Base-by-base conservation (phyloP, 2,329 filamentous ascomycete species). In the Cadophora sp. region DNA sequence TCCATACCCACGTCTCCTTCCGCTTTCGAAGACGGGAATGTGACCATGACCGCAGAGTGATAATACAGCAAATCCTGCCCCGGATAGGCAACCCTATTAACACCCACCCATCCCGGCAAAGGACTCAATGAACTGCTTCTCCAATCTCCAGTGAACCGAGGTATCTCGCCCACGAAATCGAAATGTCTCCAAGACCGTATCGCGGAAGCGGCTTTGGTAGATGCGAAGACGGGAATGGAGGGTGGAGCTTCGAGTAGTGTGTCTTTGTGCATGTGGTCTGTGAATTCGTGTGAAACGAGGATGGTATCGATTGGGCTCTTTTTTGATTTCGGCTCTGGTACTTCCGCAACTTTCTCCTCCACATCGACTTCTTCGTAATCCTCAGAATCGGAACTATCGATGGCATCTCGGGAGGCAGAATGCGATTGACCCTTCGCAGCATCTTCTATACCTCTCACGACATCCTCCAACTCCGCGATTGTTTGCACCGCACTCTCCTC, bases 261-360 rank as follows among this genome's bases (percentile, higher is more conserved):
- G 2, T 85, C 82, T 68, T 85, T 81, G 73, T 91, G 88, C 77
- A 88, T 91, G 53, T 72, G 89, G 74, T 91, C 89, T 0, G 89
- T 91, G 72, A 91, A 91, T 75, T 91, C 89, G 74, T 91, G 89
- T 19, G 83, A 87, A 37, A 91, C 81, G 31, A 83, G 81, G 2
- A 91, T 86, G 1, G 80, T 84, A 75, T 91, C 89, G 34, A 91
- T 84, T 55, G 82, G 80, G 14, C 79, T 79, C 31, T 69, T 76
- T 5, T 12, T 37, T 34, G 31, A 34, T 3, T 24, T 27, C 22
- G 19, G 11, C 14, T 19, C 6, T 1, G 4, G 2, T 19, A n/a
- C 12, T 11, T 65, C 75, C 72, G 7, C 9, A 16, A 2, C 3
- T 16, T 12, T 16, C n/a, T 69, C 65, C 0, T 77, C 74, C 0